Percentiles rank a stretch among this genome's conserved stretches.
These are phyloP conservation scores for Kwoniella pini DNA, from an alignment of 768 basidiomycete species.

Conservation along the genomic window DNA sequence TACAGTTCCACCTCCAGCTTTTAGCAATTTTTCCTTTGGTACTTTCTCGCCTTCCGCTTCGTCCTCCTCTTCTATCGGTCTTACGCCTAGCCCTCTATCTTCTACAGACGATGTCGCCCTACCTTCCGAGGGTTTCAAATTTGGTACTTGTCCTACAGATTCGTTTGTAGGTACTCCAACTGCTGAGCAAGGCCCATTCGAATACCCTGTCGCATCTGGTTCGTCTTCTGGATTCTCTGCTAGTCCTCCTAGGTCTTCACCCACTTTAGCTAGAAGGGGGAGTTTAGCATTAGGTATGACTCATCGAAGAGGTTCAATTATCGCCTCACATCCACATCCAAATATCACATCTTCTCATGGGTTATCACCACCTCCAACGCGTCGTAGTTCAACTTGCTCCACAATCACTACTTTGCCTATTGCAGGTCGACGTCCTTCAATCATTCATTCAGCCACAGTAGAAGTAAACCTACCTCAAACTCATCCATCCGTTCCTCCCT, in stretches of 20 bases:
- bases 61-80: slow-evolving; percentile 8
- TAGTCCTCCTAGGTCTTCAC: slow-evolving; percentile 4
- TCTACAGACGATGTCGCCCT: slow-evolving; percentile 12
- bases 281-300: slow-evolving; percentile 11
- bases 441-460: slow-evolving; percentile 34
- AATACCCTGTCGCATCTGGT: slow-evolving; percentile 33
- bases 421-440: slow-evolving; percentile 33
- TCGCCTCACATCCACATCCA: slow-evolving; percentile 1
- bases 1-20: slow-evolving; percentile 2
- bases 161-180: slow-evolving; percentile 40
- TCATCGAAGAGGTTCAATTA: slow-evolving; percentile 16
- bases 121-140: slow-evolving; percentile 27
- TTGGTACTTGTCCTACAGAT: slow-evolving; percentile 37
- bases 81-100: slow-evolving; percentile 3
- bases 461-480: slow-evolving; percentile 16
- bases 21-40: slow-evolving; percentile 10
- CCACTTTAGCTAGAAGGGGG: slow-evolving; percentile 6
- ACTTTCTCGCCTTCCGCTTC: slow-evolving; percentile 7
- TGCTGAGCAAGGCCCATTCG: slow-evolving; percentile 49
- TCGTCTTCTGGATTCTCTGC: background rate
- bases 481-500: background rate
- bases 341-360: background rate
- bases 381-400: slow-evolving; percentile 36
- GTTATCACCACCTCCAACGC: slow-evolving; percentile 21
- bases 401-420: slow-evolving; percentile 35